Conservation (phyloP, 1,139 yeast species). For the Candida pseudoviswanathii region DNA sequence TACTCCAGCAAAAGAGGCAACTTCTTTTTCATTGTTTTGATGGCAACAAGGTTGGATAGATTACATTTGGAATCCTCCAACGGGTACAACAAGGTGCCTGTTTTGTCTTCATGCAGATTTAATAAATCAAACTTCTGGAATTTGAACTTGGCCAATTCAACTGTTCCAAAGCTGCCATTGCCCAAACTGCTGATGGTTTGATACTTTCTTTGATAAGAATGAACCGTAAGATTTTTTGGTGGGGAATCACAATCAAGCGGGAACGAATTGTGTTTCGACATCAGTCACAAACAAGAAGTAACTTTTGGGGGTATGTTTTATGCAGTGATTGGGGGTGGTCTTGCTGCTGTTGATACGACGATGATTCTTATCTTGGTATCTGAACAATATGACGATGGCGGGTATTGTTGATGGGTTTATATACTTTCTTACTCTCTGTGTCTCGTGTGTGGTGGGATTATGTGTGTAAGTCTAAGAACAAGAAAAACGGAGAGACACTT, state of each 20-base stretch:
- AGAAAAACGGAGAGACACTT: conserved; percentile 4
- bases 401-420: conserved; percentile 5
- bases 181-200: conserved; percentile 60
- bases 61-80: conserved; percentile 28
- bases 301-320: too few relatives aligned
- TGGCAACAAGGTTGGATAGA: conserved; percentile 65
- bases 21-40: conserved; percentile 73
- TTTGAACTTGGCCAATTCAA: conserved; percentile 56
- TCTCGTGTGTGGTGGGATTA: not conserved
- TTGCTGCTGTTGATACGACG: not conserved
- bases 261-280: conserved; percentile 10
- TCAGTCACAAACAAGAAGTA: not conserved
- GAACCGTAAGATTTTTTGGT: conserved; percentile 37
- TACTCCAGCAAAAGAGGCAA: conserved; percentile 56
- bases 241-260: conserved; percentile 21
- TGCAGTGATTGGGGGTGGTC: not conserved
- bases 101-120: conserved; percentile 16
- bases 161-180: conserved; percentile 79
- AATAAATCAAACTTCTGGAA: conserved; percentile 18
- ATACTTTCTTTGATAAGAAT: conserved; percentile 47
- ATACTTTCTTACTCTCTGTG: not conserved
- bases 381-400: not conserved
- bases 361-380: not conserved
- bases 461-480: not conserved
- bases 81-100: conserved; percentile 56